Percentiles rank a stretch among this genome's conserved stretches.
These are phyloP conservation scores for Nicotiana sylvestris DNA, from an alignment of 257 asterid genomes.

Conservation along the genomic window DNA sequence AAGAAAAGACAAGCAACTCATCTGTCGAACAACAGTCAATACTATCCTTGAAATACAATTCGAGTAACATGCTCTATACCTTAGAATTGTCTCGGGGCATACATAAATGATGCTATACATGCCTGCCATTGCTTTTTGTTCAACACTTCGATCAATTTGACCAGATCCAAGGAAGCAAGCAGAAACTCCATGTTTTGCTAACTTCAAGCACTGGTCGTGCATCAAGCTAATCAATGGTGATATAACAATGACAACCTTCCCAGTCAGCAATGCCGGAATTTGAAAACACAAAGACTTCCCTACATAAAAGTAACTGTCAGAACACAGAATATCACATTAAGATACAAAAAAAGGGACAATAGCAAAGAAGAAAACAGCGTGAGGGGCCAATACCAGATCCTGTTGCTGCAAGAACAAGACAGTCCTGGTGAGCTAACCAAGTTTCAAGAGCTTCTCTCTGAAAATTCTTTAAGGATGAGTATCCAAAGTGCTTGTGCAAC, in stretches of 20 bases:
- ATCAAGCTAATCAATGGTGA: constrained; percentile 86
- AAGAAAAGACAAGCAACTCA: constrained; percentile 8
- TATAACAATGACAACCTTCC: constrained; percentile 72
- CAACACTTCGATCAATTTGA: constrained; percentile 65
- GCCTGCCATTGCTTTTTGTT: constrained; percentile 67
- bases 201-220: constrained; percentile 85
- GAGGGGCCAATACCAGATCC: constrained; percentile 60
- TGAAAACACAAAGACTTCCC: constrained; percentile 81
- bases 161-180: constrained; percentile 95
- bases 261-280: constrained; percentile 65
- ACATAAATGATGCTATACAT: constrained; percentile 57
- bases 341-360: background rate
- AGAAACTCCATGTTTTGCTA: constrained; percentile 59
- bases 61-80: constrained; percentile 29
- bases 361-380: background rate
- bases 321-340: constrained; percentile 11
- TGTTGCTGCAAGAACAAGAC: constrained; percentile 75
- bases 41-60: constrained; percentile 8
- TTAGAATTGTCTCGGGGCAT: constrained; percentile 76
- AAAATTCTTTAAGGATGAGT: constrained; percentile 52
- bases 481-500: constrained; percentile 50
- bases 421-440: constrained; percentile 56
- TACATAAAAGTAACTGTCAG: constrained; percentile 27
- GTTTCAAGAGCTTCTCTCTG: constrained; percentile 68
- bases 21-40: constrained; percentile 13